Conservation (phyloP, 1,139 yeast species). For the Saccharomycopsis hybrid region DNA sequence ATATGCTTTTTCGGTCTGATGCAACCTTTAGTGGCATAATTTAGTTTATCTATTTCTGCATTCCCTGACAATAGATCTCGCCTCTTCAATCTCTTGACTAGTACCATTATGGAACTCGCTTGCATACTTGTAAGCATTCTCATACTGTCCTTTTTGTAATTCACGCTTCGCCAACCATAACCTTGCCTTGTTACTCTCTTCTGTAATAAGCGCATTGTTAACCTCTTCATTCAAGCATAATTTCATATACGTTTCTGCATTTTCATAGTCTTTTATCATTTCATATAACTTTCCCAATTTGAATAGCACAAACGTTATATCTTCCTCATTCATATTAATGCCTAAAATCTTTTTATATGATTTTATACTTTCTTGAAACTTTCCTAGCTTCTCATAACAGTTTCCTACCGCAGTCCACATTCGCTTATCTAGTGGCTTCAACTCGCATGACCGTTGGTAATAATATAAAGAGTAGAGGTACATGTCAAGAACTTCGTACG, state of each 20-base stretch:
- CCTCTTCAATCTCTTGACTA: constrained; percentile 85
- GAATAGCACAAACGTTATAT: constrained; percentile 46
- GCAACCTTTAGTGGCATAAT: too few species aligned
- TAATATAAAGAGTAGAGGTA: constrained; percentile 87
- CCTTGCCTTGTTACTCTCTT: constrained; percentile 76
- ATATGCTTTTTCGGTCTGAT: too few species aligned
- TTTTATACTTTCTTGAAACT: constrained; percentile 57
- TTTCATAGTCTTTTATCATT: constrained; percentile 42
- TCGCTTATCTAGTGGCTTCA: constrained; percentile 84
- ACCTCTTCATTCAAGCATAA: constrained; percentile 63
- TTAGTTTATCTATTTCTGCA: constrained; percentile 9
- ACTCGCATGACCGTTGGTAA: constrained; percentile 83
- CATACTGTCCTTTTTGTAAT: constrained; percentile 48
- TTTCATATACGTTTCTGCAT: constrained; percentile 63
- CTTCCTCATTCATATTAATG: constrained; percentile 34
- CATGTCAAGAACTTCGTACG: constrained; percentile 95
- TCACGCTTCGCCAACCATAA: constrained; percentile 83
- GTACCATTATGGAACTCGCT: constrained; percentile 69
- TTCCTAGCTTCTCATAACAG: constrained; percentile 77
- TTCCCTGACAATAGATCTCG: constrained; percentile 47
- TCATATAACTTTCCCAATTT: constrained; percentile 68
- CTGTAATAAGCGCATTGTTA: constrained; percentile 57
- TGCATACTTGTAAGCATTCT: constrained; percentile 69
- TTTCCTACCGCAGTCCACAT: constrained; percentile 97
- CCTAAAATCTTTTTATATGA: constrained; percentile 48